Evolutionary conservation across 345 rosid species (phyloP), one percentile per base, ranked within the genome.

Genomic region (Salix brachista): DNA sequence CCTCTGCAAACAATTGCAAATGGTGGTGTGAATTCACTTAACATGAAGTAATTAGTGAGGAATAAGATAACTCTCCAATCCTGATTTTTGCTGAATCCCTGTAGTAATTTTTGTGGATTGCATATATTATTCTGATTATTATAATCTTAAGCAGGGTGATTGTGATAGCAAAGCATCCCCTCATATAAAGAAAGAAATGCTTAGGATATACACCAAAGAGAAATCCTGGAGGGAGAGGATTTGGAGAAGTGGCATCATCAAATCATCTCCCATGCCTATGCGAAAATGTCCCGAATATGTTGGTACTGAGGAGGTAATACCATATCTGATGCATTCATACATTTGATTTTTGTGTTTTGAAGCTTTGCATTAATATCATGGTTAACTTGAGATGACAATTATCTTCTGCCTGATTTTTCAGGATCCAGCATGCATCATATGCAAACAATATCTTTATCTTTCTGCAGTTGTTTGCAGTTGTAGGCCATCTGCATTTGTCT

Each of bases 371-470:
- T 13, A 32, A 17, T 3, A 17, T 44, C 72, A 75, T 12, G 13
- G 34, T 80, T 58, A 65, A 60, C 37, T 14, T 72, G 25, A 46
- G 64, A 25, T 75, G 32, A 56, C 16, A 44, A 23, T 48, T 79
- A 32, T 74, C 42, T 84, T 74, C 32, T 73, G 74, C 50, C 77
- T 74, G 34, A 65, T 65, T 83, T 82, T 88, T 82, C 82, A 95
- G 97, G 97, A 93, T 88, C 90, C 90, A 80, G 87, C 90, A 44
- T 95, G 99, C 85, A 79, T 93, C 75, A 95, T 95, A 76, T 95
- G 99, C 84, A 90, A 84, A 85, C 97, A 93, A 80, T 89, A 86
- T 89, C 91, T 95, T 75, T 89, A 89, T 84, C 96, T 95, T 69
- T 93, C 97, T 83, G 93, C 96, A 34, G 90, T 91, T 80, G 80